Evolutionary conservation across 2,329 filamentous ascomycete genomes (phyloP).

Genomic region (Alternaria sp.): DNA sequence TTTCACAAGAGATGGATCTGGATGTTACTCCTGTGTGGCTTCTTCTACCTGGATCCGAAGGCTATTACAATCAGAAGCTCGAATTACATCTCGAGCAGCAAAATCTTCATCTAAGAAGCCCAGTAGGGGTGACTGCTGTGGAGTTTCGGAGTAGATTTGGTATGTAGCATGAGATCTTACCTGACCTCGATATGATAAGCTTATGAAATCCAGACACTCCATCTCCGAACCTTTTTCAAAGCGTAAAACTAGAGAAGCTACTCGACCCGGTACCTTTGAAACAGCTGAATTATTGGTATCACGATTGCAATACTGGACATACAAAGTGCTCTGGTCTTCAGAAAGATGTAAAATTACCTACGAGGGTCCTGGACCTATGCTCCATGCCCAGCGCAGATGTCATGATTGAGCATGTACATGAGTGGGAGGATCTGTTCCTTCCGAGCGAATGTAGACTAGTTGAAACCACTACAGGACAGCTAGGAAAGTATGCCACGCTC

Average conservation of each 20-base stretch:
- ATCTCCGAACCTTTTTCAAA: neutral
- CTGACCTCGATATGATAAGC: neutral
- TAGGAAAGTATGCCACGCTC: constrained; percentile 7
- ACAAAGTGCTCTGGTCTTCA: neutral
- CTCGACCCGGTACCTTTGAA: neutral
- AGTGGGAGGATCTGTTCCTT: constrained; percentile 1
- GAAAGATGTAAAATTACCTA: neutral
- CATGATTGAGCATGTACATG: neutral
- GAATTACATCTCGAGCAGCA: neutral
- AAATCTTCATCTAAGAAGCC: rapidly evolving
- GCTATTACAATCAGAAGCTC: neutral
- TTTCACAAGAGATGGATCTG: neutral
- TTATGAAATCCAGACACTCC: neutral
- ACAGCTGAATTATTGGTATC: neutral
- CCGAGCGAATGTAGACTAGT: constrained; percentile 4
- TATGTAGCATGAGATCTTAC: neutral
- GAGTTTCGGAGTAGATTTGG: constrained; percentile 3
- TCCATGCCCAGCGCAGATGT: neutral
- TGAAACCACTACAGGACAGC: neutral
- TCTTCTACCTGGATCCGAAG: neutral
- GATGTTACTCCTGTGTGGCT: neutral
- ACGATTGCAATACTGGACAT: neutral
- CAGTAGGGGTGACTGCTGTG: neutral
- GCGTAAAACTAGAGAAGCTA: neutral
- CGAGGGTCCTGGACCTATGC: constrained; percentile 5